Conservation (phyloP, 2,329 filamentous ascomycete species). For the Zymoseptoria brevis region DNA sequence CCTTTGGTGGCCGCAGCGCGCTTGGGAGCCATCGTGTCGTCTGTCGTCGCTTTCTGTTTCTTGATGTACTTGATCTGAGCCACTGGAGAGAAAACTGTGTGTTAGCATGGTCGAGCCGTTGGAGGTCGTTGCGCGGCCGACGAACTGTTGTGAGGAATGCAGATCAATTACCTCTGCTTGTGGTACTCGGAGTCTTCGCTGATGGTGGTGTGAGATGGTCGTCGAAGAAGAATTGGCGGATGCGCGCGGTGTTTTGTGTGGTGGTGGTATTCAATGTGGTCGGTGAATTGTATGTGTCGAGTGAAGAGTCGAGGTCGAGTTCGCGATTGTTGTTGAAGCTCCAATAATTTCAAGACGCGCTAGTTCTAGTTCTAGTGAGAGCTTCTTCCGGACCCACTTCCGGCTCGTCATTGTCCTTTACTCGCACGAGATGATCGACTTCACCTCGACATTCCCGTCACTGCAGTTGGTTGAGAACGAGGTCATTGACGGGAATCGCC, state of each 20-base stretch:
- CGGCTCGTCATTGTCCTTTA: not conserved
- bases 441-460: not conserved
- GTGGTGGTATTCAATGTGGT: not conserved
- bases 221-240: not conserved
- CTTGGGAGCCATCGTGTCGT: slow-evolving; percentile 16
- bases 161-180: not conserved
- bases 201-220: not conserved
- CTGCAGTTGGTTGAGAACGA: no score
- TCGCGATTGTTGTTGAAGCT: not conserved
- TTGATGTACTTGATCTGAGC: slow-evolving; percentile 27
- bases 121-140: not conserved
- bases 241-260: not conserved
- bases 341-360: not conserved
- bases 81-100: slow-evolving; percentile 10
- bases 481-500: not conserved
- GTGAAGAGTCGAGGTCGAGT: not conserved
- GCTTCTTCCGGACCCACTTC: not conserved
- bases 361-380: no score
- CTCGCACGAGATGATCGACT: not conserved
- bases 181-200: not conserved
- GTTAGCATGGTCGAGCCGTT: not conserved
- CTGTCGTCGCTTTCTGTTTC: slow-evolving; percentile 15
- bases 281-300: not conserved
- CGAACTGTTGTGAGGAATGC: not conserved
- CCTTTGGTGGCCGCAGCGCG: slow-evolving; percentile 11